Conservation (phyloP, 75 land plant species). For the Pinus tabuliformis region DNA sequence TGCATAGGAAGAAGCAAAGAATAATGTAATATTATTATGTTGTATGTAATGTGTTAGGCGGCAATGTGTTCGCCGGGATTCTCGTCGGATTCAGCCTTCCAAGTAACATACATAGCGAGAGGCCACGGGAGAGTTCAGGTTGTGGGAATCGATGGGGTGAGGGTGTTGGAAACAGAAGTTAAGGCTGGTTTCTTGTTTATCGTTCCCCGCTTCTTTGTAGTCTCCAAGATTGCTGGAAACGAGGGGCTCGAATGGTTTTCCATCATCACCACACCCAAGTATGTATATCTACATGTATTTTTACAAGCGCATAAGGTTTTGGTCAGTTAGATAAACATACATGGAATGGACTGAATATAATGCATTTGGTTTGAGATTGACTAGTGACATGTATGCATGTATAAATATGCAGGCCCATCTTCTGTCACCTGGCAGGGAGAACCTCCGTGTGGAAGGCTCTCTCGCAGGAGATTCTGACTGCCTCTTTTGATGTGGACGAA, state of each 20-base stretch:
- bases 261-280: constrained; percentile 79
- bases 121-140: constrained; percentile 80
- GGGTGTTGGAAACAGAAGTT: constrained; percentile 59
- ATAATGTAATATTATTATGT: neutral
- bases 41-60: neutral
- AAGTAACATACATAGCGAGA: constrained; percentile 67
- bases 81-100: constrained; percentile 70
- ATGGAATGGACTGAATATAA: neutral
- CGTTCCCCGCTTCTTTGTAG: constrained; percentile 74
- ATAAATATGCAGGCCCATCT: constrained; percentile 49
- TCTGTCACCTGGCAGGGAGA: constrained; percentile 66
- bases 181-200: constrained; percentile 67
- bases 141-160: constrained; percentile 62
- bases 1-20: too few species aligned
- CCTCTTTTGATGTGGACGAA: constrained; percentile 48
- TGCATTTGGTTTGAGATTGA: neutral
- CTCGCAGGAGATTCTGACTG: constrained; percentile 59
- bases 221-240: constrained; percentile 66
- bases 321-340: neutral
- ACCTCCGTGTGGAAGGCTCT: constrained; percentile 70
- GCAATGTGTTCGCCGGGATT: constrained; percentile 90
- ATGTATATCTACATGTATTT: constrained; percentile 8
- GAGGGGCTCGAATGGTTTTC: constrained; percentile 85
- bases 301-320: too few species aligned
- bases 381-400: neutral